A percentile compares a stretch with the other conserved stretches of the same genome.
Evolutionary conservation across 164 flowering plant genomes (phyloP).

Genomic region (Stephania cephalantha): DNA sequence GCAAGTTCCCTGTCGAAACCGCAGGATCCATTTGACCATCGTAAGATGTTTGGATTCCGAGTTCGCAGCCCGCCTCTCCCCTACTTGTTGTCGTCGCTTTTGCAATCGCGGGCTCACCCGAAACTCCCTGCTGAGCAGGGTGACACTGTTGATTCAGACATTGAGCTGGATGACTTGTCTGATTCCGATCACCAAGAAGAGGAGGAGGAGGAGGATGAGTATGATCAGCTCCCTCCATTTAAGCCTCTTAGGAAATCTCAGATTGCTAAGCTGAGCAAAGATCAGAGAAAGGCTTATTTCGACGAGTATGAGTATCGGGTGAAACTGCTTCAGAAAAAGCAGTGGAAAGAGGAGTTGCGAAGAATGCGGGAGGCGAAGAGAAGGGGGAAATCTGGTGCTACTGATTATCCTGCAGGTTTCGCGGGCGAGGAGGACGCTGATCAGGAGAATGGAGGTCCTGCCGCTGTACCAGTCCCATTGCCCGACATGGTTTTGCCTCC

Average conservation of each 20-base stretch:
- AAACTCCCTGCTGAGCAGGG: slow-evolving; percentile 70
- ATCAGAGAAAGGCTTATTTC: slow-evolving; percentile 80
- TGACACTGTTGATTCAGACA: slow-evolving; percentile 74
- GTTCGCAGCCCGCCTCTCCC: slow-evolving; percentile 84
- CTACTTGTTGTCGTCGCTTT: slow-evolving; percentile 72
- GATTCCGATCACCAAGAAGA: slow-evolving; percentile 72
- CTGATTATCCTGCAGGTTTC: slow-evolving; percentile 22
- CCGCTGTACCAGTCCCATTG: slow-evolving; percentile 78
- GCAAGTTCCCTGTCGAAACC: slow-evolving; percentile 69
- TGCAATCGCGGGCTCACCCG: slow-evolving; percentile 88
- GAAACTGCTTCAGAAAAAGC: slow-evolving; percentile 91
- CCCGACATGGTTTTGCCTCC: slow-evolving; percentile 90
- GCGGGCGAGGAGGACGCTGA: slow-evolving; percentile 62
- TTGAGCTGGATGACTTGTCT: slow-evolving; percentile 68
- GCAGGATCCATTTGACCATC: slow-evolving; percentile 63
- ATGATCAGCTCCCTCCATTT: slow-evolving; percentile 93
- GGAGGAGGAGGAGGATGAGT: slow-evolving; percentile 85
- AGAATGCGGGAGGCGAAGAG: slow-evolving; percentile 72
- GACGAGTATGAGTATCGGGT: slow-evolving; percentile 95
- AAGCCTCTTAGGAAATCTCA: slow-evolving; percentile 79
- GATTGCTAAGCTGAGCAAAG: slow-evolving; percentile 71
- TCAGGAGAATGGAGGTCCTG: slow-evolving; percentile 56
- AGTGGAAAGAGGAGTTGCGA: slow-evolving; percentile 79
- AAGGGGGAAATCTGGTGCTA: slow-evolving; percentile 38
- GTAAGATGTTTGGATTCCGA: slow-evolving; percentile 85